A percentile compares a stretch with the other conserved stretches of the same genome.
phyloP scores from a whole-genome alignment of 768 basidiomycete genomes.

The Boletus subcaerulescens region DNA sequence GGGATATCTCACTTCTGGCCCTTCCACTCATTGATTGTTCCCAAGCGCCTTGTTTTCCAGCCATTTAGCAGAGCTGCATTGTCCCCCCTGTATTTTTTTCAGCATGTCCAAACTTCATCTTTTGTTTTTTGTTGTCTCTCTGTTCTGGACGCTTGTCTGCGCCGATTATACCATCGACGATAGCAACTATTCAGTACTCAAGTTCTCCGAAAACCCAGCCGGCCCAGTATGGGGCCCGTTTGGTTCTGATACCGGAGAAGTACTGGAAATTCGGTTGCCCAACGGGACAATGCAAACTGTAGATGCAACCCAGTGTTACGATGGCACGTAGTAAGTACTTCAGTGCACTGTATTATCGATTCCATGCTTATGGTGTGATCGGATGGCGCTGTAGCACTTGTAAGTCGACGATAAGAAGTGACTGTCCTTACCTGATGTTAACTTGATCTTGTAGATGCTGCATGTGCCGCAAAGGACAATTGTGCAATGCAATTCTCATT shows the following conservation, averaged over 20 bases:
- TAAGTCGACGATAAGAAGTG: slow-evolving; percentile 4
- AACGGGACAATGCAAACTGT: slow-evolving; percentile 26
- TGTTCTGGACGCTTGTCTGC: slow-evolving; percentile 4
- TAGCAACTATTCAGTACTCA: slow-evolving; percentile 23
- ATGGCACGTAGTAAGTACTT: slow-evolving; percentile 26
- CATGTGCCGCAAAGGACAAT: slow-evolving; percentile 21
- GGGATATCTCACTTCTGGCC: not conserved
- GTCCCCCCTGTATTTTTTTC: not conserved
- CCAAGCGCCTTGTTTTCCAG: not conserved
- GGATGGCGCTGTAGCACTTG: slow-evolving; percentile 18
- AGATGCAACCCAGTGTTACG: slow-evolving; percentile 22
- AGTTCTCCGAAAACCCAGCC: slow-evolving; percentile 26
- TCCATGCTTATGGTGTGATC: slow-evolving; percentile 1
- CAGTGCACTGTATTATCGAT: not conserved
- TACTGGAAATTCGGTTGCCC: slow-evolving; percentile 19
- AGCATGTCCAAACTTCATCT: slow-evolving; percentile 6
- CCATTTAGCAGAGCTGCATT: not conserved
- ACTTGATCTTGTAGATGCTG: slow-evolving; percentile 16
- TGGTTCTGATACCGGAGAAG: slow-evolving; percentile 19
- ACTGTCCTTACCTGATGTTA: not conserved
- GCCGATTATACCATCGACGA: slow-evolving; percentile 30
- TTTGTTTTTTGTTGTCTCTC: not conserved
- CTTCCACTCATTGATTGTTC: slow-evolving; percentile 7
- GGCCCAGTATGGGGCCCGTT: slow-evolving; percentile 29
- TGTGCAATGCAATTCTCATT: slow-evolving; percentile 27